phyloP scores from a whole-genome alignment of 257 asterid genomes.

The Solanum bukasovii region DNA sequence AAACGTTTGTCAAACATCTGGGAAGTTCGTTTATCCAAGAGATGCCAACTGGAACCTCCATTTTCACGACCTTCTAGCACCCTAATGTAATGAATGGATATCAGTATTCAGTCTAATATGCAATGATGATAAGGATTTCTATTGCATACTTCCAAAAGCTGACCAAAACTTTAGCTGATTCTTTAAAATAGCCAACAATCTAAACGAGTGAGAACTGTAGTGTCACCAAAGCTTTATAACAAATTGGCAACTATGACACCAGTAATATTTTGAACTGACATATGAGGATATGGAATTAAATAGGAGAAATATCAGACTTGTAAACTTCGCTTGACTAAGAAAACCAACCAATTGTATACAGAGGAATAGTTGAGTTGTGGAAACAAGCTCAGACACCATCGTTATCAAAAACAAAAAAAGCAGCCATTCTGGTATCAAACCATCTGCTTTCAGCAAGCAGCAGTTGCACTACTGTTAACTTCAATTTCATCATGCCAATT shows the following conservation, averaged over 20 bases:
- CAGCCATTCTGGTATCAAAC: not conserved
- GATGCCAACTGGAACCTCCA: conserved; percentile 69
- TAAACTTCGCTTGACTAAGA: not conserved
- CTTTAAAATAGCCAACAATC: not conserved
- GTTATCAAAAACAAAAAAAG: not conserved
- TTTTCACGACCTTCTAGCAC: conserved; percentile 78
- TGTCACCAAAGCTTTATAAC: not conserved
- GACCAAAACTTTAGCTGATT: not conserved
- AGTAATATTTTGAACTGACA: not conserved
- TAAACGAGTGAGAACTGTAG: not conserved
- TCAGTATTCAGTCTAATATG: not conserved
- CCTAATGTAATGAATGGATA: conserved; percentile 33
- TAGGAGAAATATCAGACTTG: not conserved
- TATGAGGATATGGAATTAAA: not conserved
- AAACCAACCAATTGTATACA: not conserved
- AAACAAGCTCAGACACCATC: not conserved
- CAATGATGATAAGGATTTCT: not conserved
- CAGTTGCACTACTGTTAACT: not conserved
- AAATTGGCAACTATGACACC: not conserved
- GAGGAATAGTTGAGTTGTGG: not conserved
- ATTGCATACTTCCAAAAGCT: not conserved
- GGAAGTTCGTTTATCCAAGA: conserved; percentile 54
- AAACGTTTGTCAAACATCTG: conserved; percentile 63
- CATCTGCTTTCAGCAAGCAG: not conserved
- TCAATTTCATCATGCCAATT: not conserved